Evolutionary conservation across 1,139 yeast genomes (phyloP), one percentile per base, ranked within the genome.

Genomic region (Eremothecium gossypii): DNA sequence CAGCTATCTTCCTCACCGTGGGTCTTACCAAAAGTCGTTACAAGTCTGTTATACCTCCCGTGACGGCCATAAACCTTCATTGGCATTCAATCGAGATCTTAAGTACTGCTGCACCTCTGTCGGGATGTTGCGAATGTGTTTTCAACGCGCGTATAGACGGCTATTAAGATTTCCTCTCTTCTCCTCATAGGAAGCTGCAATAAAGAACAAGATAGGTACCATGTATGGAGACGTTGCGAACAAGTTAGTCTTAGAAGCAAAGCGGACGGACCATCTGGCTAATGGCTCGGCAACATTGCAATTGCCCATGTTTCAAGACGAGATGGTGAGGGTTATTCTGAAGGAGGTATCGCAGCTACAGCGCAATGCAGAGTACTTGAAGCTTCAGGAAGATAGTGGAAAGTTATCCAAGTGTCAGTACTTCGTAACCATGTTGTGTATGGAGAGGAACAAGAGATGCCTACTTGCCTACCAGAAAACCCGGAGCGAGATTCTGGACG

Each of bases 151-250:
- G 23, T 17, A 33, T 32, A 11, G 11, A 11, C 14, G 27, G 11
- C n/a, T 10, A 10, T 6, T 34, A 20, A 12, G 3, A 20, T 33
- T 33, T 14, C 23, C 36, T 12, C 4, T 20, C 14, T n/a, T 12
- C 36, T 33, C 3, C 23, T 17, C 3, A 17, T 17, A 17, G 23
- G 23, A 17, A 17, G 23, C 23, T 17, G 23, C 23, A 6, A 17
- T 17, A 17, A 17, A 17, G 23, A 17, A 17, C 23, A 4, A 17
- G 6, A 12, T 29, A 29, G 6, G 5, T 29, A 29, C 13, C n/a
- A 91, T 91, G 98, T 84, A 85, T 56, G 97, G 97, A 29, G 97
- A 89, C 53, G 58, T 75, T 3, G 96, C 93, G 1, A 76, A 79
- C 46, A 91, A 91, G 58, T 74, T 91, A 26, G 73, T 85, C 2